A percentile compares a stretch with the other conserved stretches of the same genome.
Evolutionary conservation across 495 filamentous ascomycete species (phyloP).

Genomic region (Hypoxylon fuscum): DNA sequence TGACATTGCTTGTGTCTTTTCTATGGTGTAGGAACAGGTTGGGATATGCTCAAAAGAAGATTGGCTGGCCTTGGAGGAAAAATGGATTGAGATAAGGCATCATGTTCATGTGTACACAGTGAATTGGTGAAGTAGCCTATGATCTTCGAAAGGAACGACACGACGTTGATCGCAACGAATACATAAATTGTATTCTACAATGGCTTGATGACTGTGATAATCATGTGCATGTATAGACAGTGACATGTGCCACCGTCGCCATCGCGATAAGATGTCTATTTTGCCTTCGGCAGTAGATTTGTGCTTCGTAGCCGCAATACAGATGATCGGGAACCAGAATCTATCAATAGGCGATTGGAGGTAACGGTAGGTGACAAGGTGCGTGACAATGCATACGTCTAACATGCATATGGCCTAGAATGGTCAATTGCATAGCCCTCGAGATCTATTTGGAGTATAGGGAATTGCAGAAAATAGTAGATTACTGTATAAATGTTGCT

Average conservation of each 20-base stretch:
- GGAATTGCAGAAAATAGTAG: neutral
- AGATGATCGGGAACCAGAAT: neutral
- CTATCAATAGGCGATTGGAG: neutral
- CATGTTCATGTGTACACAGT: no score
- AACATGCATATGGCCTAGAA: neutral
- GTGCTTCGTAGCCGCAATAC: neutral
- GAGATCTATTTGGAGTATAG: neutral
- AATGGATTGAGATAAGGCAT: no score
- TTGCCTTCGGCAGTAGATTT: neutral
- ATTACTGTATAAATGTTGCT: slow-evolving; percentile 1
- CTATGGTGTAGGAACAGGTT: no score
- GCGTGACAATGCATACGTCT: slow-evolving; percentile 4
- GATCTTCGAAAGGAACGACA: no score
- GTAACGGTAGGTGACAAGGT: neutral
- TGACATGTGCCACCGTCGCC: neutral
- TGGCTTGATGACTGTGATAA: no score
- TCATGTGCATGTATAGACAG: no score
- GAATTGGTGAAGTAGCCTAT: no score
- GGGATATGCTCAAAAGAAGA: no score
- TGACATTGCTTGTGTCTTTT: neutral
- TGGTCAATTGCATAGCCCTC: neutral
- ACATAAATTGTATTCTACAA: no score
- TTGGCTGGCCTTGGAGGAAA: no score
- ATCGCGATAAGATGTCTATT: neutral
- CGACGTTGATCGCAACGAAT: no score